Base-by-base conservation (phyloP, 2,329 filamentous ascomycete genomes). In the Hypoxylon sp. region DNA sequence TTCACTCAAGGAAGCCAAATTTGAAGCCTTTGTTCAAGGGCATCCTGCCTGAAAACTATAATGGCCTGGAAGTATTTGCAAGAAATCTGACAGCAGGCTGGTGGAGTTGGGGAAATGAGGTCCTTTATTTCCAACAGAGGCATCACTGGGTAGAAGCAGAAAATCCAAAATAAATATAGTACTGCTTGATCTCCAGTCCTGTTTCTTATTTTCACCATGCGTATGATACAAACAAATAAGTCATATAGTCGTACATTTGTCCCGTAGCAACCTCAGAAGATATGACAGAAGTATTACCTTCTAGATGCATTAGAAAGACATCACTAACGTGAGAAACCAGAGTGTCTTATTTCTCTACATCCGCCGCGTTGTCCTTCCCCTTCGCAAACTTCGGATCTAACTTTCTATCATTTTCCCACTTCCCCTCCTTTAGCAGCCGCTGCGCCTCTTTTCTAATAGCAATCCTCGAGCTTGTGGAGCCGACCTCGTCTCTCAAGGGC, bases 1-100 rank as follows among this genome's bases (percentile, higher is more conserved):
- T 93, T 3, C 93, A 96, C 78, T 94, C 92, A 0, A 83, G 92
- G 52, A 96, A 96, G 77, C 93, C 93, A 3, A 92, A 90, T 74
- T 76, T 95, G 61, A 88, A 90, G 66, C 74, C 78, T 2, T 72
- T 93, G 22, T 86, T 94, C 53, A 84, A 86, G 59, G 80, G 83
- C 3, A 73, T 89, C n/a, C 74, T 92, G 29, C 81, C 82, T 0
- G 70, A 75, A 2, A 78, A 82, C 2, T 90, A 88, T 72, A 75
- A 77, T 14, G 91, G 86, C 2, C 81, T 94, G n/a, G 93, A 96
- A 79, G 83, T 94, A 1, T 96, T 95, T 80, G 91, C 92, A 1
- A 85, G 93, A 62, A 89, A 91, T 76, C 80, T 94, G 48, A 93
- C 92, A 1, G 85, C 88, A 6, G 91, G 91, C 0, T 95, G 93